Conservation (phyloP, 805 yeast species). For the Ogataea saltuana region DNA sequence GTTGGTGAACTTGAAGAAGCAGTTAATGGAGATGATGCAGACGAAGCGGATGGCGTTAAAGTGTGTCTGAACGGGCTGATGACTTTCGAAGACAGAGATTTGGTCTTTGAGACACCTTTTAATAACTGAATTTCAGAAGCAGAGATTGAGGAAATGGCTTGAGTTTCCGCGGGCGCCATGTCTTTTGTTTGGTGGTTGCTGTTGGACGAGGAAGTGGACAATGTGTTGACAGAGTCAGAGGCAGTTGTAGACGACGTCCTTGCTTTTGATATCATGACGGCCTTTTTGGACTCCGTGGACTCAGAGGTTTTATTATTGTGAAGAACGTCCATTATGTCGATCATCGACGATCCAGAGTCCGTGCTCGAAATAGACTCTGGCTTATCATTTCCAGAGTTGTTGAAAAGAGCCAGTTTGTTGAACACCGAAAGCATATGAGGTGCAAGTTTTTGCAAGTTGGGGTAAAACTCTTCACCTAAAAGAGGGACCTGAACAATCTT, state of each 20-base stretch:
- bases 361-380: conserved; percentile 16
- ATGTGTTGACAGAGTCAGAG: conserved; percentile 11
- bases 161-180: background rate
- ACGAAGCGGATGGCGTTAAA: conserved; percentile 15
- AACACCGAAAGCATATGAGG: conserved; percentile 24
- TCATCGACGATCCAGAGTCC: conserved; percentile 19
- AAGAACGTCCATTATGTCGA: conserved; percentile 29
- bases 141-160: background rate
- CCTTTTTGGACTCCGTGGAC: conserved; percentile 4
- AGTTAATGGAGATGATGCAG: conserved; percentile 11
- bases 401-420: conserved; percentile 13
- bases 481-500: conserved; percentile 26
- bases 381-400: conserved; percentile 6
- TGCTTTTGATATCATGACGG: background rate
- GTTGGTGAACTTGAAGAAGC: conserved; percentile 9
- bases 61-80: conserved; percentile 24
- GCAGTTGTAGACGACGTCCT: conserved; percentile 12
- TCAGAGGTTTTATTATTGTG: conserved; percentile 17
- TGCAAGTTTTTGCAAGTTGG: conserved; percentile 23
- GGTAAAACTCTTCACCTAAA: conserved; percentile 18
- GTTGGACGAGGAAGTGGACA: conserved; percentile 12
- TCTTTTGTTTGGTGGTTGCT: conserved; percentile 1
- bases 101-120: conserved; percentile 13
- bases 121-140: conserved; percentile 6
- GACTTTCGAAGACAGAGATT: conserved; percentile 21